A percentile compares a stretch with the other conserved stretches of the same genome.
These are phyloP conservation scores for Oxalis stricta DNA, from an alignment of 441 rosid genomes.

Conservation along the genomic window DNA sequence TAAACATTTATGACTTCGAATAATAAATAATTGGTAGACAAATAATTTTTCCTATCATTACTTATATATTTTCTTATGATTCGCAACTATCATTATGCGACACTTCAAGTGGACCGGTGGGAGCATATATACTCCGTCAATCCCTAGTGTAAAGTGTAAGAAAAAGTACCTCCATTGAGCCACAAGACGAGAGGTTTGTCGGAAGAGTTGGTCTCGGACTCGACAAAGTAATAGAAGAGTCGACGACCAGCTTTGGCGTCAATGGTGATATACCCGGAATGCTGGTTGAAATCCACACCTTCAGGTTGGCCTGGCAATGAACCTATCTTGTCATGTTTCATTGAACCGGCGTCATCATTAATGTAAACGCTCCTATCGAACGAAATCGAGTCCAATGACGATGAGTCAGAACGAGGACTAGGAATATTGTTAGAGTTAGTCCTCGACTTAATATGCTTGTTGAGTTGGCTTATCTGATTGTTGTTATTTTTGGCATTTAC, in stretches of 20 bases:
- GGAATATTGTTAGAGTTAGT: slow-evolving; percentile 13
- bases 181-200: slow-evolving; percentile 27
- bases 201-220: slow-evolving; percentile 20
- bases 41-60: too few relatives aligned
- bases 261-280: slow-evolving; percentile 27
- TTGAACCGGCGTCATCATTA: slow-evolving; percentile 15
- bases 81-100: too few relatives aligned
- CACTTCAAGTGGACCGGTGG: too few relatives aligned
- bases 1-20: too few relatives aligned
- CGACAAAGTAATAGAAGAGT: slow-evolving; percentile 30
- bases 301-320: slow-evolving; percentile 28
- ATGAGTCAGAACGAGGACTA: slow-evolving; percentile 1
- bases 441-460: slow-evolving; percentile 16
- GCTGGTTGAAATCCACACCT: slow-evolving; percentile 27
- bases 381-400: too few relatives aligned
- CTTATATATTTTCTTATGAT: too few relatives aligned
- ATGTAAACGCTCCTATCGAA: too few relatives aligned
- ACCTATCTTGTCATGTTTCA: slow-evolving; percentile 17
- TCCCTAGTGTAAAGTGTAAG: too few relatives aligned
- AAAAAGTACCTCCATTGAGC: slow-evolving; percentile 33
- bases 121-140: too few relatives aligned
- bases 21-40: too few relatives aligned
- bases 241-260: slow-evolving; percentile 24
- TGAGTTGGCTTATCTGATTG: slow-evolving; percentile 20
- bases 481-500: too few relatives aligned